Conservation (phyloP, 805 yeast genomes). For the Candida andamanensis region DNA sequence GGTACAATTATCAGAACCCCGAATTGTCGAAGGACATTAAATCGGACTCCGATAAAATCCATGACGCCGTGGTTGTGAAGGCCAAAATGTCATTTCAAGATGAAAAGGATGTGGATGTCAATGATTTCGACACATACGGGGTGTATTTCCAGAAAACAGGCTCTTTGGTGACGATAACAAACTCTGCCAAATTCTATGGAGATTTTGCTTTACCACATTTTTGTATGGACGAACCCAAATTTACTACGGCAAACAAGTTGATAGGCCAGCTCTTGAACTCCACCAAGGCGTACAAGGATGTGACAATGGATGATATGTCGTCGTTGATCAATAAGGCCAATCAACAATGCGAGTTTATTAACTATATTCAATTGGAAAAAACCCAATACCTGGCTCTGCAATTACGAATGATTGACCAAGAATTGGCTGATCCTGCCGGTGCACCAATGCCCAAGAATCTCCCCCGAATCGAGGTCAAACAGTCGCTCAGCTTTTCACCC, state of each 20-base stretch:
- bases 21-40: conserved; percentile 12
- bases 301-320: conserved; percentile 35
- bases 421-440: conserved; percentile 69
- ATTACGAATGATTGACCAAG: conserved; percentile 61
- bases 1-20: conserved; percentile 20
- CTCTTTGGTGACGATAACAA: conserved; percentile 51
- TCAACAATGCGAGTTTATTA: conserved; percentile 63
- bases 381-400: conserved; percentile 51
- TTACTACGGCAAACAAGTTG: conserved; percentile 41
- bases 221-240: conserved; percentile 36
- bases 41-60: conserved; percentile 11
- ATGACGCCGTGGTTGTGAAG: conserved; percentile 32
- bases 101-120: conserved; percentile 43
- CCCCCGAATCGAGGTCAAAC: conserved; percentile 52
- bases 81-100: conserved; percentile 34
- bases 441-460: conserved; percentile 53
- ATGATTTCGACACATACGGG: conserved; percentile 50
- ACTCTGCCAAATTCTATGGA: conserved; percentile 62
- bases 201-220: conserved; percentile 58
- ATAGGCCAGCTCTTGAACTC: conserved; percentile 40
- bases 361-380: conserved; percentile 65
- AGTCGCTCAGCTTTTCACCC: conserved; percentile 74
- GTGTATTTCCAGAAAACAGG: conserved; percentile 66
- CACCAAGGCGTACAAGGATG: conserved; percentile 35
- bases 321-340: conserved; percentile 25